These are phyloP conservation scores for Nothophaeocryptopus gaeumannii DNA, from an alignment of 2,329 filamentous ascomycete species.

Conservation along the genomic window DNA sequence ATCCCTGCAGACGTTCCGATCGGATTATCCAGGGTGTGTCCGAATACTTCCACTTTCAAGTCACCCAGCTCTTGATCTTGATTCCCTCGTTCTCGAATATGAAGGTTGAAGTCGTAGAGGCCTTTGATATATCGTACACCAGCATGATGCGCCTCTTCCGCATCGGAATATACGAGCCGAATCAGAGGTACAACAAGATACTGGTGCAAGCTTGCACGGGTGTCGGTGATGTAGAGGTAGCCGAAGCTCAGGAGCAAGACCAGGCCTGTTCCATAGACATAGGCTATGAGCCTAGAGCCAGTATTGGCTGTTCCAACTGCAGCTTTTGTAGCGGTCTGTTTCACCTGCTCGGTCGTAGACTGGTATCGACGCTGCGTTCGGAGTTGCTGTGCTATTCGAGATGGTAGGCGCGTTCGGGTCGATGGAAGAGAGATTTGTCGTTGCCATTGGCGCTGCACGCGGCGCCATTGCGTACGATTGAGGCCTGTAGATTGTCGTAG, in stretches of 20 bases:
- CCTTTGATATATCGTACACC: slow-evolving; percentile 69
- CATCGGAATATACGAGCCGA: slow-evolving; percentile 66
- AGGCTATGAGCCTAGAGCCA: slow-evolving; percentile 47
- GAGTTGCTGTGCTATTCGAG: slow-evolving; percentile 7
- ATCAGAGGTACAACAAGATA: slow-evolving; percentile 59
- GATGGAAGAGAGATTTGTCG: slow-evolving; percentile 23
- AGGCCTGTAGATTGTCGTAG: slow-evolving; percentile 18
- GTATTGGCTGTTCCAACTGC: slow-evolving; percentile 35
- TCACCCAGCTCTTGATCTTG: slow-evolving; percentile 51
- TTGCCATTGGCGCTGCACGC: slow-evolving; percentile 25
- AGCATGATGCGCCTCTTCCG: slow-evolving; percentile 87
- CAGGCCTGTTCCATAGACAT: slow-evolving; percentile 55
- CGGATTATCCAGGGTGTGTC: slow-evolving; percentile 73
- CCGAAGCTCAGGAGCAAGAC: slow-evolving; percentile 46
- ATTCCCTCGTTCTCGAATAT: slow-evolving; percentile 77
- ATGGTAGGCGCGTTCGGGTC: slow-evolving; percentile 7
- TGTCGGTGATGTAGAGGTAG: slow-evolving; percentile 55
- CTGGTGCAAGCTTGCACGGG: slow-evolving; percentile 53
- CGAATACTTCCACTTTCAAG: slow-evolving; percentile 68
- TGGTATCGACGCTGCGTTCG: slow-evolving; percentile 15
- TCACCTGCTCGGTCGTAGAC: slow-evolving; percentile 15
- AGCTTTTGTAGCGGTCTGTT: slow-evolving; percentile 29
- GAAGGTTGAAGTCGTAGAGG: slow-evolving; percentile 70
- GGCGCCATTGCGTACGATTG: slow-evolving; percentile 24
- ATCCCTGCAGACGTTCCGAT: slow-evolving; percentile 93